Conservation (phyloP, 140 eudicot genomes). For the Oenanthe javanica region DNA sequence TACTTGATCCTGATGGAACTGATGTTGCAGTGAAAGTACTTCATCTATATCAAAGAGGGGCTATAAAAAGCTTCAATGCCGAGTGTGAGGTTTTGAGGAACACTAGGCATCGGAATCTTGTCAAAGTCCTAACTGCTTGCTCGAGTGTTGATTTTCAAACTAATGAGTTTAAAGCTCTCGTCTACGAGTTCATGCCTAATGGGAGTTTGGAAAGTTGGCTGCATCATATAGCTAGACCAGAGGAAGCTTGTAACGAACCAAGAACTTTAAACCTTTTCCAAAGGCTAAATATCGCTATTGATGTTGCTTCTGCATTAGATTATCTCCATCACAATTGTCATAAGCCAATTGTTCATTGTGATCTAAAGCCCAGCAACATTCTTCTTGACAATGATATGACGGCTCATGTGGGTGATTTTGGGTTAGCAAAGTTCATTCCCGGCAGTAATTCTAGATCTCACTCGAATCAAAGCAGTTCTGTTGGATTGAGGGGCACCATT, state of each 20-base stretch:
- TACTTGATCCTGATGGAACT: conserved; percentile 11
- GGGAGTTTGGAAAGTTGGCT: conserved; percentile 28
- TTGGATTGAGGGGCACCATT: conserved; percentile 22
- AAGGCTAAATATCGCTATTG: conserved; percentile 22
- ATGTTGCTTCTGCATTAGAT: conserved; percentile 28
- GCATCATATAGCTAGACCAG: conserved; percentile 9
- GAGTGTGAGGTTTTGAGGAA: conserved; percentile 26
- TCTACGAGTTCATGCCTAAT: conserved; percentile 27
- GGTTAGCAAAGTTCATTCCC: conserved; percentile 17
- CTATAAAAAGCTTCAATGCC: conserved; percentile 21
- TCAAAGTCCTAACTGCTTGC: conserved; percentile 24
- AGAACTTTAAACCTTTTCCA: conserved; percentile 19
- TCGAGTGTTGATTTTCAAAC: conserved; percentile 19
- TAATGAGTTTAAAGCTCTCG: conserved; percentile 25
- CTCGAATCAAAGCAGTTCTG: conserved; percentile 17
- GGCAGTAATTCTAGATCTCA: not conserved
- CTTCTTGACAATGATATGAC: conserved; percentile 25
- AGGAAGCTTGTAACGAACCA: not conserved
- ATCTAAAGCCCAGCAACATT: conserved; percentile 29
- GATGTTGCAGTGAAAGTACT: conserved; percentile 23
- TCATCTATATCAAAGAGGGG: conserved; percentile 20
- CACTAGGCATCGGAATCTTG: conserved; percentile 24
- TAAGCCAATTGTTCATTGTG: conserved; percentile 23
- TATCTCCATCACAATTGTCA: conserved; percentile 28
- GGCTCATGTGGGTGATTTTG: conserved; percentile 28